Percentiles rank a stretch among this genome's conserved stretches.
phyloP scores from a whole-genome alignment of 148 eudicot genomes.

The Linanthus parryae region DNA sequence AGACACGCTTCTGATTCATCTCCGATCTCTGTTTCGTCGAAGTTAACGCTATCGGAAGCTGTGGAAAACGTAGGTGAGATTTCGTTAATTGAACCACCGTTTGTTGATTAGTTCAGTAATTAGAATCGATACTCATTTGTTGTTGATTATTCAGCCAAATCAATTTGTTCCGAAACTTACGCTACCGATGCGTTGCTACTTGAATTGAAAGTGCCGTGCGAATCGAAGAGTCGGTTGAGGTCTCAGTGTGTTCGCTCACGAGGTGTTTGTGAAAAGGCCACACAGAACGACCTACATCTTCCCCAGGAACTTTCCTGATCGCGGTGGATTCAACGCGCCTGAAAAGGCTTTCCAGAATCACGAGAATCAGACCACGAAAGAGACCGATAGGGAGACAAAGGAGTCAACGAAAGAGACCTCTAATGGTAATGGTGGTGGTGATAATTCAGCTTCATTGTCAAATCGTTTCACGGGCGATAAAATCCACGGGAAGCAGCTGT shows the following conservation, averaged over 20 bases:
- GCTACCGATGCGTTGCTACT: too few relatives aligned
- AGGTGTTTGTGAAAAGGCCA: constrained; percentile 17
- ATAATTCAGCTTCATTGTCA: background rate
- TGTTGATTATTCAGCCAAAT: too few relatives aligned
- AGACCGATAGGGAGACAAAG: constrained; percentile 5
- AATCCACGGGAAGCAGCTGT: constrained; percentile 33
- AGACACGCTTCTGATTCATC: too few relatives aligned
- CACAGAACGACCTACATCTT: constrained; percentile 74
- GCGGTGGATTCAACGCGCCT: constrained; percentile 20
- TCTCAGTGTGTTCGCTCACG: constrained; percentile 11
- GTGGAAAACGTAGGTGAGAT: too few relatives aligned
- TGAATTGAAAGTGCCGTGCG: too few relatives aligned
- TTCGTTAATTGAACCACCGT: too few relatives aligned
- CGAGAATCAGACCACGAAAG: constrained; percentile 25
- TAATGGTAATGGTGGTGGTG: constrained; percentile 1
- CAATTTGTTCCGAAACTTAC: too few relatives aligned
- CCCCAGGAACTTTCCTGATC: constrained; percentile 72
- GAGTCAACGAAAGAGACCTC: background rate
- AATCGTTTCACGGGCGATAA: constrained; percentile 15
- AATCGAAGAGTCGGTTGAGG: too few relatives aligned
- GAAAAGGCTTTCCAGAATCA: constrained; percentile 31
- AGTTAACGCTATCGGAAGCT: too few relatives aligned
- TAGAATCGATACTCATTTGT: too few relatives aligned
- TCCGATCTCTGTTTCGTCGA: too few relatives aligned
- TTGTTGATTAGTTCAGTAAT: too few relatives aligned